Percentiles rank a stretch among this genome's conserved stretches.
Conservation (phyloP, 257 asterid genomes). For the Lavandula angustifolia region DNA sequence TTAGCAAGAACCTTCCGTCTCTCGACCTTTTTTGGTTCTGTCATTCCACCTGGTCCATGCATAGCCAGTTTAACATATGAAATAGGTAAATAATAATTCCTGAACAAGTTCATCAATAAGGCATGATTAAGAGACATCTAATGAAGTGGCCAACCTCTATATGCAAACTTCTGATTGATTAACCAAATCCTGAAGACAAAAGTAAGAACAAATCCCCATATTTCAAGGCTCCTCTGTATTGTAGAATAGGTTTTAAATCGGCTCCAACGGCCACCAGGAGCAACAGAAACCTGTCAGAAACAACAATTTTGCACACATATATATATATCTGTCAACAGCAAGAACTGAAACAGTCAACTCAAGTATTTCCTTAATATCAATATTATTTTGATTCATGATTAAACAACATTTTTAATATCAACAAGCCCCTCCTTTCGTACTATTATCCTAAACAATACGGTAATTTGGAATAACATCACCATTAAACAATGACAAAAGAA, state of each 20-base stretch:
- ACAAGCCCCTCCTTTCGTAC: background rate
- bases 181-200: slow-evolving; percentile 84
- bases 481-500: background rate
- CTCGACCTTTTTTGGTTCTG: slow-evolving; percentile 64
- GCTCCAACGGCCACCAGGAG: slow-evolving; percentile 98
- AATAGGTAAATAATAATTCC: slow-evolving; percentile 4
- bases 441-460: background rate
- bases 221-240: slow-evolving; percentile 89
- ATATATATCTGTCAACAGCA: slow-evolving; percentile 11
- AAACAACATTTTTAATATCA: background rate
- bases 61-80: slow-evolving; percentile 26
- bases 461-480: background rate
- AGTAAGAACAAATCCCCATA: slow-evolving; percentile 91
- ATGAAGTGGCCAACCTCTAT: slow-evolving; percentile 62
- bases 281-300: slow-evolving; percentile 76
- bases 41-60: slow-evolving; percentile 71
- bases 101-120: slow-evolving; percentile 6
- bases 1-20: slow-evolving; percentile 83
- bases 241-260: slow-evolving; percentile 94
- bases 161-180: slow-evolving; percentile 79
- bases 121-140: background rate
- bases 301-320: slow-evolving; percentile 14
- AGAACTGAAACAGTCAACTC: background rate
- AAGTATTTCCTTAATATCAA: background rate
- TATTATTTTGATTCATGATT: background rate